Evolutionary conservation across 1,139 yeast species (phyloP).

Genomic region (Yamadazyma atmosphaerica): DNA sequence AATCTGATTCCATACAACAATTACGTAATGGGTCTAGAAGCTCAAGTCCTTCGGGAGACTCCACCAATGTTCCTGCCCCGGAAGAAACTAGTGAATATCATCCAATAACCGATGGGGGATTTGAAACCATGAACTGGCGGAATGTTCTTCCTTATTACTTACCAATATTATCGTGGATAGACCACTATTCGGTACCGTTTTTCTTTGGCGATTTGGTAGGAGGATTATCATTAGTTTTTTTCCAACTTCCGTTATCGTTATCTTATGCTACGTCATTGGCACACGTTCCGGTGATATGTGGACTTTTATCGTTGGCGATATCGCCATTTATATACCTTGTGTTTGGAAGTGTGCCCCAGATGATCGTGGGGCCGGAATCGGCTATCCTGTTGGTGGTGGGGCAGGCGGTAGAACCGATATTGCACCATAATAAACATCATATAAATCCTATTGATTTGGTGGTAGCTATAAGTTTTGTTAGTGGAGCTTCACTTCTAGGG

Average conservation of each 20-base stretch:
- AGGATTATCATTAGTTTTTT: conserved; percentile 85
- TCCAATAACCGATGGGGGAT: conserved; percentile 22
- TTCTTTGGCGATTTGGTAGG: conserved; percentile 79
- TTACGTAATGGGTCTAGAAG: too few relatives aligned
- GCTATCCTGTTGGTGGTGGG: conserved; percentile 91
- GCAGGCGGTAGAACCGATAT: conserved; percentile 74
- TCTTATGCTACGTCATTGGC: conserved; percentile 91
- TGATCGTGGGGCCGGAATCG: conserved; percentile 97
- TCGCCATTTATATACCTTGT: conserved; percentile 82
- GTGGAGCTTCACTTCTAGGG: conserved; percentile 73
- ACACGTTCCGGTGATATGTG: conserved; percentile 85
- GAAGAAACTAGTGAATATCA: conserved; percentile 20
- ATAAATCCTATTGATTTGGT: conserved; percentile 65
- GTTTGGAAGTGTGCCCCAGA: conserved; percentile 91
- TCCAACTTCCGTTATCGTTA: conserved; percentile 86
- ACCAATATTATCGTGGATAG: conserved; percentile 81
- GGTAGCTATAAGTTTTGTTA: conserved; percentile 70
- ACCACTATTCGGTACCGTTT: conserved; percentile 51
- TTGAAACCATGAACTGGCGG: conserved; percentile 28
- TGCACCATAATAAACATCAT: conserved; percentile 49
- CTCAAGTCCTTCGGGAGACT: too few relatives aligned
- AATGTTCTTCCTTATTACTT: conserved; percentile 63
- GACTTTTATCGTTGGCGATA: conserved; percentile 76
- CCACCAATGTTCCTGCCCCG: too few relatives aligned
- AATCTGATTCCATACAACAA: conserved; percentile 8